Percentiles rank a stretch among this genome's conserved stretches.
phyloP scores from a whole-genome alignment of 805 yeast species.

The Ogataea nitratoaversa region DNA sequence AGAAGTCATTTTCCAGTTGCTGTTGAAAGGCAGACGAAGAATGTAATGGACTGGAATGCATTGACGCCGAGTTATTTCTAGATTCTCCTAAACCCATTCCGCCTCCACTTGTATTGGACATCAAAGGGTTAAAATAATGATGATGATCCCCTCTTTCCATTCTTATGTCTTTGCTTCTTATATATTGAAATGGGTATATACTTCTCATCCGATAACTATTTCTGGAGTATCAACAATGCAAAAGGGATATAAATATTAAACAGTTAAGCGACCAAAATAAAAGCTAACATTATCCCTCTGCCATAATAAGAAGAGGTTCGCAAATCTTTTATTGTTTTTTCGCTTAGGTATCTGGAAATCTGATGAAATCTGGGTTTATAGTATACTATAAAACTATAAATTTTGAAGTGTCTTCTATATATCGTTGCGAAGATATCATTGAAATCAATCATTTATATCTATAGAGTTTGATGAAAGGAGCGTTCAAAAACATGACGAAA shows the following conservation, averaged over 20 bases:
- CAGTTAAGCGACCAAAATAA: background rate
- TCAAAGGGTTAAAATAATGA: constrained; percentile 14
- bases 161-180: no score
- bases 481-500: constrained; percentile 12
- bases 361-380: no score
- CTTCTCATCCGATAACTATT: no score
- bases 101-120: constrained; percentile 6
- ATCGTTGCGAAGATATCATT: no score
- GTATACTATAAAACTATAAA: no score
- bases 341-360: no score
- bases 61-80: constrained; percentile 11
- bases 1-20: background rate
- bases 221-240: no score
- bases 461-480: constrained; percentile 2
- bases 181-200: no score
- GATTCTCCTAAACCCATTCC: constrained; percentile 8
- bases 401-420: no score
- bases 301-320: background rate
- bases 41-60: constrained; percentile 20
- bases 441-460: no score
- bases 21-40: constrained; percentile 18
- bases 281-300: no score
- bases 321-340: background rate
- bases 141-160: background rate
- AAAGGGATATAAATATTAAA: background rate